Evolutionary conservation across 345 rosid genomes (phyloP).

Genomic region (Boechera stricta): DNA sequence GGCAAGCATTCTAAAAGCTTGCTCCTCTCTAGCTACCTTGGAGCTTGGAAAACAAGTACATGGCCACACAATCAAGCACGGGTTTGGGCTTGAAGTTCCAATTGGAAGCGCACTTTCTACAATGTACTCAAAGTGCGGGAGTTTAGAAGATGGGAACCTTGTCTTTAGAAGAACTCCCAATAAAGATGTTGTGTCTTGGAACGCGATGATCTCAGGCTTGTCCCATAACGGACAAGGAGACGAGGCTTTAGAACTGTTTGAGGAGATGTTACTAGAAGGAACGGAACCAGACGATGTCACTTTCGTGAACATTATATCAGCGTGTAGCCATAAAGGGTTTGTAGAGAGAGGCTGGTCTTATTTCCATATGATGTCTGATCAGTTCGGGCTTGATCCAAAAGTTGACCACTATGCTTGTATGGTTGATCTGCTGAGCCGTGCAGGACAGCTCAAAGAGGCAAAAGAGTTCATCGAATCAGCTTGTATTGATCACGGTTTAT

Average conservation of each 20-base stretch:
- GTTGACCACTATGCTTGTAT: conserved; percentile 84
- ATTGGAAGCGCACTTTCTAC: conserved; percentile 60
- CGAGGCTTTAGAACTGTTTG: conserved; percentile 60
- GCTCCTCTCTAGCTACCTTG: conserved; percentile 57
- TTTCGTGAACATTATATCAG: conserved; percentile 66
- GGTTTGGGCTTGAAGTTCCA: conserved; percentile 52
- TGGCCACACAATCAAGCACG: conserved; percentile 60
- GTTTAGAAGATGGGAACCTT: conserved; percentile 54
- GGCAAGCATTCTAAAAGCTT: conserved; percentile 70
- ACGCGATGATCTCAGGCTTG: conserved; percentile 63
- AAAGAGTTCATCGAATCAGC: conserved; percentile 76
- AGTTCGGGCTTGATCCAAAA: conserved; percentile 56
- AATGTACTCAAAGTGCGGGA: conserved; percentile 64
- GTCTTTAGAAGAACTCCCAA: conserved; percentile 59
- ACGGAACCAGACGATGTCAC: conserved; percentile 65
- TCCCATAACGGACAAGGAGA: conserved; percentile 56
- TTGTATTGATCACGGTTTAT: conserved; percentile 61
- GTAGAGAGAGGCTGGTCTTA: conserved; percentile 64
- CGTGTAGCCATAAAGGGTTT: conserved; percentile 80
- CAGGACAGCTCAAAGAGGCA: conserved; percentile 71
- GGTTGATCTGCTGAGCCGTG: conserved; percentile 81
- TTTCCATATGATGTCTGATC: conserved; percentile 62
- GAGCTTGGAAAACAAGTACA: conserved; percentile 79
- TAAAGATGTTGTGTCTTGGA: conserved; percentile 63
- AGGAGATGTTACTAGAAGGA: conserved; percentile 62